These are phyloP conservation scores for Carex pumila DNA, from an alignment of 176 grass and related monocot species.

Conservation along the genomic window DNA sequence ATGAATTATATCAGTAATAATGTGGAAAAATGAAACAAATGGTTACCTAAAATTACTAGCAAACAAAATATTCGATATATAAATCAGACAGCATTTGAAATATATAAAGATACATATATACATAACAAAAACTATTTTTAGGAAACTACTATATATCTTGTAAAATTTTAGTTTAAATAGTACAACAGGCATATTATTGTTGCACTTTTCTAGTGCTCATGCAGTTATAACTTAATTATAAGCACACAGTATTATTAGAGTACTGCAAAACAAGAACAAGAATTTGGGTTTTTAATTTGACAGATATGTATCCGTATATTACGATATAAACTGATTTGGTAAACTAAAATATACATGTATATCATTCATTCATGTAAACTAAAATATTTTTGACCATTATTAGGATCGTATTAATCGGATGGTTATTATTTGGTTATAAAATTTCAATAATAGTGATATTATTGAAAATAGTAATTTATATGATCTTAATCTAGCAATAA, in stretches of 20 bases:
- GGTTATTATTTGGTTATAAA: neutral
- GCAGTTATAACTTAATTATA: too few relatives aligned
- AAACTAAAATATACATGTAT: too few relatives aligned
- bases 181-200: neutral
- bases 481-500: too few relatives aligned
- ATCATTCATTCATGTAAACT: neutral
- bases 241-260: neutral
- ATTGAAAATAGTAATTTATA: too few relatives aligned
- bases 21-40: neutral
- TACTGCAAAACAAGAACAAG: neutral
- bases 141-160: neutral
- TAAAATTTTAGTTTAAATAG: neutral
- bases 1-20: neutral
- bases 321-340: too few relatives aligned
- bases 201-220: neutral
- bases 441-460: too few relatives aligned
- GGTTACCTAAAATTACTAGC: neutral
- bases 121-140: neutral
- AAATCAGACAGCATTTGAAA: neutral
- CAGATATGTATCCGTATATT: neutral
- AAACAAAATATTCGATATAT: neutral
- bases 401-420: neutral
- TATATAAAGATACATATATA: neutral
- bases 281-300: neutral
- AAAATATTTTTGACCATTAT: neutral